Evolutionary conservation across 2,329 filamentous ascomycete genomes (phyloP).

Genomic region (Cladophialophora immunda): DNA sequence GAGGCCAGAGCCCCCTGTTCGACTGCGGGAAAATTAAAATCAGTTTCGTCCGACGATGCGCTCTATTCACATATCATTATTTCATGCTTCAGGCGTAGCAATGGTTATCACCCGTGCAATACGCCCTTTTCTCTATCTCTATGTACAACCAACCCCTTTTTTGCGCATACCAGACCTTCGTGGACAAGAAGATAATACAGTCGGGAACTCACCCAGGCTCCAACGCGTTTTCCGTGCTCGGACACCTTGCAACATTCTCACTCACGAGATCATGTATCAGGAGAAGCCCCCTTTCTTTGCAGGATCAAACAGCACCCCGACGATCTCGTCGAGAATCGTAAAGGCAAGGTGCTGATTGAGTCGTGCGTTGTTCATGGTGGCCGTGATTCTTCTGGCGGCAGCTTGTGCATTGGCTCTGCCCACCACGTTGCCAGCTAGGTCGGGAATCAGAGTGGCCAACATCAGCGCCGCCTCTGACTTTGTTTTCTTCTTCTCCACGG

Average conservation of each 20-base stretch:
- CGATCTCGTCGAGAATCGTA: conserved; percentile 75
- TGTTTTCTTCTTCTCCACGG: conserved; percentile 78
- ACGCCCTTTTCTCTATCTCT: not conserved
- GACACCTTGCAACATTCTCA: not conserved
- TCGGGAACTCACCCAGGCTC: not conserved
- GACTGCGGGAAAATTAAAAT: not conserved
- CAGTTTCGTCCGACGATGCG: not conserved
- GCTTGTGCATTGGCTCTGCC: conserved; percentile 90
- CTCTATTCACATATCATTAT: not conserved
- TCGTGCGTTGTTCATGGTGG: conserved; percentile 87
- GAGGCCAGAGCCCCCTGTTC: no score
- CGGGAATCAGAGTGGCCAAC: conserved; percentile 87
- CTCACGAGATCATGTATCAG: not conserved
- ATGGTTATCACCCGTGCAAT: not conserved
- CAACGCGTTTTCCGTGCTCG: not conserved
- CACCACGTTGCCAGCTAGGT: conserved; percentile 91
- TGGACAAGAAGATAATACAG: not conserved
- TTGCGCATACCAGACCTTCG: not conserved
- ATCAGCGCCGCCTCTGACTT: conserved; percentile 88
- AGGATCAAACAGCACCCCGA: conserved; percentile 68
- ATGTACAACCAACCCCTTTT: not conserved
- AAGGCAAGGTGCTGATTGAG: conserved; percentile 80
- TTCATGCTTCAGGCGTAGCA: not conserved
- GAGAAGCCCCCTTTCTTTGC: conserved; percentile 22
- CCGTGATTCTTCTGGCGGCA: conserved; percentile 87